Evolutionary conservation across 176 grass and related monocot species (phyloP).

Genomic region (Lolium perenne): DNA sequence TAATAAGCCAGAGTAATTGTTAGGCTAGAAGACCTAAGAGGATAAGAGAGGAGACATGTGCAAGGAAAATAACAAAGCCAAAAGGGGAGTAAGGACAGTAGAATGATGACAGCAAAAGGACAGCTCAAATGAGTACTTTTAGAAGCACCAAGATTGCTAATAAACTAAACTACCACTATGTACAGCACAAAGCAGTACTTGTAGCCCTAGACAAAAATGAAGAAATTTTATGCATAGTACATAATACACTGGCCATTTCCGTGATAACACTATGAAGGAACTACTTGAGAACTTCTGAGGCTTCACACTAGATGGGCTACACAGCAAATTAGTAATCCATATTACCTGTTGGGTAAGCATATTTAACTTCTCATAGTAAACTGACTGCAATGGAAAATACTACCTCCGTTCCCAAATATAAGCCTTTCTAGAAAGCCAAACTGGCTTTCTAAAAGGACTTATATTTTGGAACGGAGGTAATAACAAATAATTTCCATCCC

Average conservation of each 20-base stretch:
- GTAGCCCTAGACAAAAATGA: background rate
- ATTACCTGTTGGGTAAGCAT: conserved; percentile 23
- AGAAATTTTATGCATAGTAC: background rate
- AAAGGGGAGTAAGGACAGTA: conserved; percentile 26
- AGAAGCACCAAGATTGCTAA: background rate
- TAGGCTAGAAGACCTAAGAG: conserved; percentile 2
- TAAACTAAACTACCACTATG: conserved; percentile 24
- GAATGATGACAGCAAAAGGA: background rate
- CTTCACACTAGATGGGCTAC: conserved; percentile 5
- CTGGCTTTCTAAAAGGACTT: no score
- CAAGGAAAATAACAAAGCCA: conserved; percentile 28
- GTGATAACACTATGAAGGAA: conserved; percentile 26
- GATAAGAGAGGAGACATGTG: background rate
- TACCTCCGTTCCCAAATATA: no score
- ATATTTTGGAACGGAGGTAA: no score
- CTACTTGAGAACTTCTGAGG: background rate
- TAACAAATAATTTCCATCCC: conserved; percentile 16
- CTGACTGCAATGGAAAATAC: background rate
- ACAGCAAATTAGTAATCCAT: conserved; percentile 11
- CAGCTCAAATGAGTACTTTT: conserved; percentile 7
- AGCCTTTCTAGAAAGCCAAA: no score
- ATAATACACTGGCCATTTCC: conserved; percentile 22
- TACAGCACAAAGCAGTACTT: background rate
- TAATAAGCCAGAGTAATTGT: background rate
- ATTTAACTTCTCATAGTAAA: conserved; percentile 4